Percentiles rank a stretch among this genome's conserved stretches.
Evolutionary conservation across 2,329 filamentous ascomycete genomes (phyloP).

Genomic region (Penicillium sumatraense): DNA sequence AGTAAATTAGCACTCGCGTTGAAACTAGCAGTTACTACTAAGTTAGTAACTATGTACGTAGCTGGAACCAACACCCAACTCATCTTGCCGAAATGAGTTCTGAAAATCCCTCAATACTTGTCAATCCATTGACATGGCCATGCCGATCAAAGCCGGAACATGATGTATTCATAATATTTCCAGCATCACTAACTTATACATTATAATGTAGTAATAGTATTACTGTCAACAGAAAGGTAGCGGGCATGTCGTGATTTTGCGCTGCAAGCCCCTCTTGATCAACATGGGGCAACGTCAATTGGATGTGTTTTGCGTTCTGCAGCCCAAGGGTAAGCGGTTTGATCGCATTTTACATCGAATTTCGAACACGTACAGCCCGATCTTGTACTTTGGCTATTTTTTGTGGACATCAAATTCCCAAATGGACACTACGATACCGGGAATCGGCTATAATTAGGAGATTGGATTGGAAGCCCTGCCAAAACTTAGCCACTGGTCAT

Average conservation of each 20-base stretch:
- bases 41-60: too few species aligned
- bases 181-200: not conserved
- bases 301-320: not conserved
- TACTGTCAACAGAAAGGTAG: not conserved
- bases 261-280: not conserved
- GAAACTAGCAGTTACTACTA: too few species aligned
- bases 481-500: slow-evolving; percentile 3
- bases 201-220: too few species aligned
- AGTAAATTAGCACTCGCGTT: too few species aligned
- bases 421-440: not conserved
- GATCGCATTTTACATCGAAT: not conserved
- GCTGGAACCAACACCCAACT: not conserved
- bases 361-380: not conserved
- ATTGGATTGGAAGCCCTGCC: not conserved
- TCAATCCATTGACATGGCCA: too few species aligned
- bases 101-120: too few species aligned
- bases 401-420: too few species aligned
- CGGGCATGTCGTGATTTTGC: not conserved
- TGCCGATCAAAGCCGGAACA: not conserved
- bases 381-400: not conserved
- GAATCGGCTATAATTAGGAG: not conserved
- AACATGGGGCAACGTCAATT: not conserved
- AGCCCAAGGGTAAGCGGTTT: not conserved
- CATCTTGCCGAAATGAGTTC: not conserved
- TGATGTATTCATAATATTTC: not conserved